Percentiles rank a stretch among this genome's conserved stretches.
Conservation (phyloP, 169 alveolate genomes). For the Cryptosporidium viatorum region DNA sequence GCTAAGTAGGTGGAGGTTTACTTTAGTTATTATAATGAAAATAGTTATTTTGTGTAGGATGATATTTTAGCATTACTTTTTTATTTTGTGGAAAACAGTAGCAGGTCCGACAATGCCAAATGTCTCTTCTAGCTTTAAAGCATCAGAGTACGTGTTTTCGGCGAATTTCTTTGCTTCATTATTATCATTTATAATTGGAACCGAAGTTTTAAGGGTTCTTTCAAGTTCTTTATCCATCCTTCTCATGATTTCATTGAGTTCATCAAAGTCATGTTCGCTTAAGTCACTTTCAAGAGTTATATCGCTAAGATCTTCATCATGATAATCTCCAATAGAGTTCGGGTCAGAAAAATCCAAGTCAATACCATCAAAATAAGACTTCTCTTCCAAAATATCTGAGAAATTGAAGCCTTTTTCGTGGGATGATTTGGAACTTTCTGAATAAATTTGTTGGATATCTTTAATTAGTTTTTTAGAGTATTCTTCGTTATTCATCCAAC, state of each 20-base stretch:
- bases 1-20: background rate
- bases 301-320: slow-evolving; percentile 10
- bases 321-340: background rate
- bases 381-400: slow-evolving; percentile 14
- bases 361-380: slow-evolving; percentile 36
- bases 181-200: slow-evolving; percentile 9
- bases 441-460: slow-evolving; percentile 14
- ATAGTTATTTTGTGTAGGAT: background rate
- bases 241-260: slow-evolving; percentile 15
- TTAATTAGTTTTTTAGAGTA: slow-evolving; percentile 30
- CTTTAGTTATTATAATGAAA: no score
- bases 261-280: slow-evolving; percentile 12
- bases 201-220: slow-evolving; percentile 37
- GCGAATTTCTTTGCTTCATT: slow-evolving; percentile 30
- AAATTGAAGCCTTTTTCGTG: background rate
- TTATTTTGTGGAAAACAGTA: background rate
- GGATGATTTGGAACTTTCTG: background rate
- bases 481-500: slow-evolving; percentile 41
- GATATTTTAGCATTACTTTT: background rate
- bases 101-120: slow-evolving; percentile 71
- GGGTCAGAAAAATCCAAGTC: background rate
- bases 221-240: slow-evolving; percentile 65
- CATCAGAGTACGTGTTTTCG: background rate
- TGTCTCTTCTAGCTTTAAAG: slow-evolving; percentile 35
- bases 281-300: background rate